Conservation (phyloP, 2,329 filamentous ascomycete genomes). For the Aureobasidium sp. region DNA sequence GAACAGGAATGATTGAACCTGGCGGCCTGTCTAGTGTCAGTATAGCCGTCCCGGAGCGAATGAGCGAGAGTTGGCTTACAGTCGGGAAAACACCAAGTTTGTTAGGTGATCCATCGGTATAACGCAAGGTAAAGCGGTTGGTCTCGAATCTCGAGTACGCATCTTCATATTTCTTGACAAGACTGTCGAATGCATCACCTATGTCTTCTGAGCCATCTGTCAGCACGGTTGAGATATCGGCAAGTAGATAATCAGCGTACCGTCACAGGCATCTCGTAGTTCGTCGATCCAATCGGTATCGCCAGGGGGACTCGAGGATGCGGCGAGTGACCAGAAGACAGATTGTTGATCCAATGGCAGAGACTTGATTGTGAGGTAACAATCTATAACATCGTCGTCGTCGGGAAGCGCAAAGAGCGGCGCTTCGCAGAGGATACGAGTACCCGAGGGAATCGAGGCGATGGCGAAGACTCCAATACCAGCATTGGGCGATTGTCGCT, state of each 20-base stretch:
- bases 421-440: conserved; percentile 16
- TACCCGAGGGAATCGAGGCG: conserved; percentile 14
- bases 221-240: neutral
- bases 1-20: conserved; percentile 17
- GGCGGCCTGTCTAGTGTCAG: conserved; percentile 6
- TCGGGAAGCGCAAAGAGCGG: conserved; percentile 17
- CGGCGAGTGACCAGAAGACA: conserved; percentile 17
- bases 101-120: conserved; percentile 7
- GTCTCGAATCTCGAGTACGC: conserved; percentile 18
- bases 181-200: conserved; percentile 5
- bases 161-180: conserved; percentile 12
- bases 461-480: conserved; percentile 18
- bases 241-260: neutral
- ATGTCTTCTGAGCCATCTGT: neutral
- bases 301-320: neutral
- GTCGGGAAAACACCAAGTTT: conserved; percentile 17
- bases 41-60: neutral
- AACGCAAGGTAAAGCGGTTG: conserved; percentile 19
- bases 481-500: conserved; percentile 14
- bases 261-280: conserved; percentile 10
- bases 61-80: neutral
- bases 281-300: conserved; percentile 17
- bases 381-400: conserved; percentile 16
- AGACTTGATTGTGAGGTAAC: conserved; percentile 10
- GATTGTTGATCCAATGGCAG: neutral